phyloP scores from a whole-genome alignment of 345 rosid genomes.

The Camelina neglecta region DNA sequence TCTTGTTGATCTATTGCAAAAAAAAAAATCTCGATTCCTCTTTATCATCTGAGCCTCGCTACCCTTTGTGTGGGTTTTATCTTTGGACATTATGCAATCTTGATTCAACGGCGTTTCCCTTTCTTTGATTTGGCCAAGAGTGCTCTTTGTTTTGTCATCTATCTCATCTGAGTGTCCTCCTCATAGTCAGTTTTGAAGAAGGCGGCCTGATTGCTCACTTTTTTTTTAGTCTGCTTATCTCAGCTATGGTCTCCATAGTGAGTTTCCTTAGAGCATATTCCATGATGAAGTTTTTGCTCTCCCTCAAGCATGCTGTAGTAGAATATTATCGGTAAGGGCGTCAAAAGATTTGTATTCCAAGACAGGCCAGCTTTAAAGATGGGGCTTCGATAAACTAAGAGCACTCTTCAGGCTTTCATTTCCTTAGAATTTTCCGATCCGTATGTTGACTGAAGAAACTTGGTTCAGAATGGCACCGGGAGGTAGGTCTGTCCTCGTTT shows the following conservation, averaged over 20 bases:
- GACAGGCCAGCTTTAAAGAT: constrained; percentile 38
- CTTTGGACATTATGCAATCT: background rate
- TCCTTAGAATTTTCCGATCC: constrained; percentile 43
- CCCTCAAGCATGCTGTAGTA: constrained; percentile 3
- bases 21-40: background rate
- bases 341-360: background rate
- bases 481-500: constrained; percentile 66
- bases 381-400: constrained; percentile 28
- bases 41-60: constrained; percentile 1
- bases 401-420: constrained; percentile 27
- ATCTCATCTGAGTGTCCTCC: constrained; percentile 19
- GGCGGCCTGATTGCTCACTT: constrained; percentile 3
- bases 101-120: constrained; percentile 6
- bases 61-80: constrained; percentile 8
- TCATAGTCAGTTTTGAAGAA: constrained; percentile 14
- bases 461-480: constrained; percentile 52
- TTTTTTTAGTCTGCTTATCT: constrained; percentile 27
- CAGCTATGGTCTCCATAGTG: constrained; percentile 19
- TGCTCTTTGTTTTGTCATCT: constrained; percentile 21
- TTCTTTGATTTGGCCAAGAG: constrained; percentile 13
- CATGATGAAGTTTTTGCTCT: constrained; percentile 4
- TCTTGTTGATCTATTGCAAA: constrained; percentile 2
- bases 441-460: constrained; percentile 46
- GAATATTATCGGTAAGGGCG: background rate
- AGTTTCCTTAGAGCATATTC: constrained; percentile 23